phyloP scores from a whole-genome alignment of 2,329 filamentous ascomycete species.

The Penicillium concentricum region DNA sequence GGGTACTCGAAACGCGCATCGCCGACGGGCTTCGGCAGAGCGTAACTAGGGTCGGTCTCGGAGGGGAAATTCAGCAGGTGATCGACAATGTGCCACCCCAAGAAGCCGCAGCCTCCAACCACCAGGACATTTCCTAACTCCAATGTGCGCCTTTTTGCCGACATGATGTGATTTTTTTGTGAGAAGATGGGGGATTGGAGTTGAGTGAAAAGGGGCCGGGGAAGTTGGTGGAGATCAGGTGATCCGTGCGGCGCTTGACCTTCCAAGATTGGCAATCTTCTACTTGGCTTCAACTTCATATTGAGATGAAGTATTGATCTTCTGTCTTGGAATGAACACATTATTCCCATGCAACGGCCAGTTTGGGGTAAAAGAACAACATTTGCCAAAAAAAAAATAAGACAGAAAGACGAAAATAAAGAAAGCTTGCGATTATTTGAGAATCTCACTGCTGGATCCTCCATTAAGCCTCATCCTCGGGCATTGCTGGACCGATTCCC shows the following conservation, averaged over 20 bases:
- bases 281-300: not conserved
- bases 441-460: not conserved
- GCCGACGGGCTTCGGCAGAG: conserved; percentile 35
- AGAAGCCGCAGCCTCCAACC: conserved; percentile 80
- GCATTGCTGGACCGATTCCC: not conserved
- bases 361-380: not conserved
- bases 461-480: not conserved
- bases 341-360: not conserved
- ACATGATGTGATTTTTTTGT: conserved; percentile 24
- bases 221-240: conserved; percentile 14
- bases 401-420: not conserved
- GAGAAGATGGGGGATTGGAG: not conserved
- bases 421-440: not conserved
- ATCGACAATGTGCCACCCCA: conserved; percentile 78
- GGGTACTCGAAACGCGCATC: conserved; percentile 41
- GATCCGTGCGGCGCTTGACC: conserved; percentile 11
- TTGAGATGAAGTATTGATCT: no score
- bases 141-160: conserved; percentile 33
- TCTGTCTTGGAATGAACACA: not conserved
- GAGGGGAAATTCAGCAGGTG: conserved; percentile 64
- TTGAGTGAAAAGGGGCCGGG: conserved; percentile 20
- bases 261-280: not conserved
- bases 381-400: not conserved
- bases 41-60: conserved; percentile 41
- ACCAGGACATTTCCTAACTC: conserved; percentile 70